Percentiles rank a stretch among this genome's conserved stretches.
phyloP scores from a whole-genome alignment of 2,329 filamentous ascomycete genomes.

The Curvularia sp. region DNA sequence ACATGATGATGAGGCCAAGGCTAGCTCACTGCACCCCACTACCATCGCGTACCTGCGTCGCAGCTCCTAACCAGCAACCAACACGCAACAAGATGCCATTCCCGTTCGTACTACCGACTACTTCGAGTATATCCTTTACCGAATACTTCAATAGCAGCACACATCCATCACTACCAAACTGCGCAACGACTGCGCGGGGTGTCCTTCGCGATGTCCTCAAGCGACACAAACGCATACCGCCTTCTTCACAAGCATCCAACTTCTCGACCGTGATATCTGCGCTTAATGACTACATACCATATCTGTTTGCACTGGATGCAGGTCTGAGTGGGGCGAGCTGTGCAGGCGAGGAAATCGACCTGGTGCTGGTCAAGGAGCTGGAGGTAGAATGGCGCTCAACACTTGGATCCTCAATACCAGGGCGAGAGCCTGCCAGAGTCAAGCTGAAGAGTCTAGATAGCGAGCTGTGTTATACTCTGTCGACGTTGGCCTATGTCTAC shows the following conservation, averaged over 20 bases:
- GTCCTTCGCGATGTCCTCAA: slow-evolving; percentile 85
- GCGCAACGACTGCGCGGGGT: slow-evolving; percentile 81
- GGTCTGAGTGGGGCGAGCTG: slow-evolving; percentile 67
- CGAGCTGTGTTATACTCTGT: slow-evolving; percentile 80
- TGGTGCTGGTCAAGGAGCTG: slow-evolving; percentile 71
- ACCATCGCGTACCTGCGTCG: slow-evolving; percentile 38
- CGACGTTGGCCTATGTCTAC: slow-evolving; percentile 77
- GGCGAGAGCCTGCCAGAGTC: slow-evolving; percentile 68
- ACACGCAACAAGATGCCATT: slow-evolving; percentile 73
- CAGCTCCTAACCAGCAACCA: slow-evolving; percentile 20
- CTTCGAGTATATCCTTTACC: slow-evolving; percentile 83
- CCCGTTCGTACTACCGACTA: slow-evolving; percentile 86
- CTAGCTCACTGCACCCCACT: slow-evolving; percentile 30
- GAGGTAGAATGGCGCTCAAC: slow-evolving; percentile 83
- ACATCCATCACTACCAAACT: slow-evolving; percentile 86
- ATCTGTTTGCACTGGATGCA: slow-evolving; percentile 77
- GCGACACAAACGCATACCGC: slow-evolving; percentile 83
- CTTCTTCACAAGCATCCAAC: slow-evolving; percentile 72
- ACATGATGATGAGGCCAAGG: slow-evolving; percentile 32
- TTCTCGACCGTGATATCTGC: slow-evolving; percentile 73
- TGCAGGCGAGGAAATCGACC: slow-evolving; percentile 68
- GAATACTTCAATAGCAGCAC: slow-evolving; percentile 77
- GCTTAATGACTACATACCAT: slow-evolving; percentile 80
- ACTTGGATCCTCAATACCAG: slow-evolving; percentile 66
- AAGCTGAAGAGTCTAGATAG: slow-evolving; percentile 78